These are phyloP conservation scores for Urochloa ruziziensis DNA, from an alignment of 176 grass and related monocot species.

Conservation along the genomic window DNA sequence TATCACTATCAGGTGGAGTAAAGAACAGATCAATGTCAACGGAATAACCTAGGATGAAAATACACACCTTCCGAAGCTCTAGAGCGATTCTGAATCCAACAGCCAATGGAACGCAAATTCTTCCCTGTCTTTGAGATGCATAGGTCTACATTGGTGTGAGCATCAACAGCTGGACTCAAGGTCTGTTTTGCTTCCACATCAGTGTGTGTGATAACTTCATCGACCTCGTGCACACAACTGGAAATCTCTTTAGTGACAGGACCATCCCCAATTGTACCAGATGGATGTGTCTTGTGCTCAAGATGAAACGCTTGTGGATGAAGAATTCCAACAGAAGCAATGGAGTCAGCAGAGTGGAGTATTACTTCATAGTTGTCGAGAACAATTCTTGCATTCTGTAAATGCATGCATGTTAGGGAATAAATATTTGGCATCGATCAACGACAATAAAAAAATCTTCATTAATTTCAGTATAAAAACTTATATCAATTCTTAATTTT, in stretches of 20 bases:
- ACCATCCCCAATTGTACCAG: conserved; percentile 12
- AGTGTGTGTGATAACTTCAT: conserved; percentile 29
- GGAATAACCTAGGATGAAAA: not conserved
- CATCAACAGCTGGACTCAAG: conserved; percentile 29
- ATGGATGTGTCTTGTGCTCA: conserved; percentile 58
- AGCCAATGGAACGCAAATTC: conserved; percentile 65
- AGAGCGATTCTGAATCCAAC: conserved; percentile 62
- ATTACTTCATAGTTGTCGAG: conserved; percentile 84
- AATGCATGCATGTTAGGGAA: conserved; percentile 32
- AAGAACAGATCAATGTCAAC: not conserved
- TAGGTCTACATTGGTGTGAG: conserved; percentile 32
- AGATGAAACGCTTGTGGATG: conserved; percentile 82
- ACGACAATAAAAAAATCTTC: not conserved
- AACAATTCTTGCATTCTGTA: conserved; percentile 87
- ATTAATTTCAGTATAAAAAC: not conserved
- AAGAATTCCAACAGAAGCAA: conserved; percentile 92
- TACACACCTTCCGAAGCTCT: conserved; percentile 53
- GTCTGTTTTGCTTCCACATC: conserved; percentile 32
- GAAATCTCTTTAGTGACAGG: conserved; percentile 17
- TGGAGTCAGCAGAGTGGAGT: conserved; percentile 73
- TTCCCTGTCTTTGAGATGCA: conserved; percentile 64
- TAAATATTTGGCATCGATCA: not conserved
- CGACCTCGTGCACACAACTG: conserved; percentile 61
- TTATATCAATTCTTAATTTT: not conserved
- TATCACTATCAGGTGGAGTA: not conserved